These are phyloP conservation scores for Wickerhamiella occidentalis DNA, from an alignment of 805 yeast genomes.

Conservation along the genomic window DNA sequence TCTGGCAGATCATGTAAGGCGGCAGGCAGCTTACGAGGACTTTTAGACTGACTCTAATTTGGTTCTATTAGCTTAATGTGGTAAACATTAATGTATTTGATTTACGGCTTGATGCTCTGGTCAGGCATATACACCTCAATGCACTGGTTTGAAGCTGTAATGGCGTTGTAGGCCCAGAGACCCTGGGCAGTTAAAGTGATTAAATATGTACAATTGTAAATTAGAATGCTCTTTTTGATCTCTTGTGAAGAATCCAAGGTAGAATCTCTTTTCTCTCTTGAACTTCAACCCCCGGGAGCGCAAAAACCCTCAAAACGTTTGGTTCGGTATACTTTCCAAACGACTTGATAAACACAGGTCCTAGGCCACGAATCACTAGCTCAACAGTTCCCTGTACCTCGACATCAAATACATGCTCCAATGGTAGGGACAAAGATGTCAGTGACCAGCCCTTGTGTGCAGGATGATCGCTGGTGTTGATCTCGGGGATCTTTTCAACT, in stretches of 20 bases:
- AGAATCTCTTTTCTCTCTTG: slow-evolving; percentile 20
- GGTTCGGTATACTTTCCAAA: slow-evolving; percentile 25
- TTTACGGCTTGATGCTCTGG: too few relatives aligned
- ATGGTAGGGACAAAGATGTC: slow-evolving; percentile 13
- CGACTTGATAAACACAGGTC: slow-evolving; percentile 24
- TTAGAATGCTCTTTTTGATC: not conserved
- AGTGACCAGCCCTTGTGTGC: slow-evolving; percentile 21
- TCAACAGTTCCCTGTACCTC: slow-evolving; percentile 5
- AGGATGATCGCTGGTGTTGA: slow-evolving; percentile 15
- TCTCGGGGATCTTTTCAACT: slow-evolving; percentile 19
- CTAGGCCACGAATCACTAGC: slow-evolving; percentile 26
- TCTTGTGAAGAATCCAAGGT: slow-evolving; percentile 12
- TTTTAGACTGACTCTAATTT: too few relatives aligned
- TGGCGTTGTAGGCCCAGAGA: too few relatives aligned
- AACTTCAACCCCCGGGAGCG: slow-evolving; percentile 21
- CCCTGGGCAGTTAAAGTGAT: too few relatives aligned
- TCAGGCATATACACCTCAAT: too few relatives aligned
- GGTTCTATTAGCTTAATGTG: too few relatives aligned
- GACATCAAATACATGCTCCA: slow-evolving; percentile 18
- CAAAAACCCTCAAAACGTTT: slow-evolving; percentile 20
- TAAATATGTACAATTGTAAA: not conserved
- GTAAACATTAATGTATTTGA: too few relatives aligned
- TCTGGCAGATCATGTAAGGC: slow-evolving; percentile 38
- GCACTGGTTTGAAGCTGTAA: too few relatives aligned
- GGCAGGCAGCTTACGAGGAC: too few relatives aligned